Conservation (phyloP, 257 asterid species). For the Capsicum rhomboideum region DNA sequence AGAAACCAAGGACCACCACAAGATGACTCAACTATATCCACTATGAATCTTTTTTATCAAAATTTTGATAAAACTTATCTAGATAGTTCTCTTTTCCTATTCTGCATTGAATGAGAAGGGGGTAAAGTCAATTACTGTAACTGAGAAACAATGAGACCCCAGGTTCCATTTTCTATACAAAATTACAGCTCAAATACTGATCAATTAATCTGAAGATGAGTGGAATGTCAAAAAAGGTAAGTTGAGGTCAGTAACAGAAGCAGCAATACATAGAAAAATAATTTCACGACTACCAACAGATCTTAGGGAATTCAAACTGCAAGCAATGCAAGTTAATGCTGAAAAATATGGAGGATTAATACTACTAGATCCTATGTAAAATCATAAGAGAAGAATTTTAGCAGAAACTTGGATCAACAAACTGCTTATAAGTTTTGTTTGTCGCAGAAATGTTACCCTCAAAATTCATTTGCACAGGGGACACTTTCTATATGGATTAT, state of each 20-base stretch:
- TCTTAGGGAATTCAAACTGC: not conserved
- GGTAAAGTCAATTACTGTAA: not conserved
- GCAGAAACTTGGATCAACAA: not conserved
- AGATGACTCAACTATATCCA: not conserved
- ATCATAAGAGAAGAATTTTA: not conserved
- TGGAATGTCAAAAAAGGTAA: not conserved
- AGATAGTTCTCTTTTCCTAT: not conserved
- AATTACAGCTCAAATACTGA: not conserved
- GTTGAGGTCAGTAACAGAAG: not conserved
- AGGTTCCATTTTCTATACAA: not conserved
- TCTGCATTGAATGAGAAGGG: not conserved
- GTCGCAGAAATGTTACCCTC: not conserved
- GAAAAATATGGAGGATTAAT: not conserved
- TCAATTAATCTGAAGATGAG: not conserved
- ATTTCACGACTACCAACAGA: not conserved
- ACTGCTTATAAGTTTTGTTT: not conserved
- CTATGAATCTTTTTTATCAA: not conserved
- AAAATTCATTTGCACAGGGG: not conserved
- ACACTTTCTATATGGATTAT: not conserved
- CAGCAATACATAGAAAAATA: not conserved
- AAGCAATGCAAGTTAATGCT: not conserved
- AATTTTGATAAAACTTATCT: not conserved
- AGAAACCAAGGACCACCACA: not conserved
- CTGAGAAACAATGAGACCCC: not conserved
- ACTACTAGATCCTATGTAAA: not conserved